These are phyloP conservation scores for Pharnaceum exiguum DNA, from an alignment of 148 eudicot genomes.

Conservation along the genomic window DNA sequence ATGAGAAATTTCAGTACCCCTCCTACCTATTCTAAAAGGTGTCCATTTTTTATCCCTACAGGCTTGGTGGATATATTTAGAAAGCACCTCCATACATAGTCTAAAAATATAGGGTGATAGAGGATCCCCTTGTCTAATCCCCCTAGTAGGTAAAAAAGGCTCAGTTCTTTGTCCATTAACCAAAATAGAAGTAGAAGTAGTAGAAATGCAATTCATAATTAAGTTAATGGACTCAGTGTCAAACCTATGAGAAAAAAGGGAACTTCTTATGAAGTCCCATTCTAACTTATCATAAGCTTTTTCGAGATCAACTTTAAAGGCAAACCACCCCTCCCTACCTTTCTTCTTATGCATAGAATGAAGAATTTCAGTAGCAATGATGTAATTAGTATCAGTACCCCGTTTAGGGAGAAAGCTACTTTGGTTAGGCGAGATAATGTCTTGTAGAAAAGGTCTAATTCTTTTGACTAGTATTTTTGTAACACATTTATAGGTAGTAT, in stretches of 20 bases:
- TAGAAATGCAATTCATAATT: neutral
- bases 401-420: neutral
- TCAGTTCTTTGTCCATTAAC: neutral
- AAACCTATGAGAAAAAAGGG: neutral
- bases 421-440: neutral
- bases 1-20: neutral
- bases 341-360: neutral
- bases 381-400: neutral
- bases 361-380: neutral
- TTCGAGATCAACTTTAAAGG: too few species aligned
- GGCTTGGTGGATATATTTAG: neutral
- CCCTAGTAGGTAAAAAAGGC: neutral
- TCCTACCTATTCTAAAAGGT: neutral
- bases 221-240: neutral
- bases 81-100: neutral
- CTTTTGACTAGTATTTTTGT: neutral
- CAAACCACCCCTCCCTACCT: neutral
- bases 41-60: neutral
- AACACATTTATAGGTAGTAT: neutral
- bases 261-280: neutral
- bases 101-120: slow-evolving; percentile 4
- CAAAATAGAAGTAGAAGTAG: neutral
- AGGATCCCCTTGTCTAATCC: slow-evolving; percentile 1
- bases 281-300: too few species aligned
- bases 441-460: neutral